Evolutionary conservation across 2,329 filamentous ascomycete genomes (phyloP).

Genomic region (Tolypocladium cylindrosporum): DNA sequence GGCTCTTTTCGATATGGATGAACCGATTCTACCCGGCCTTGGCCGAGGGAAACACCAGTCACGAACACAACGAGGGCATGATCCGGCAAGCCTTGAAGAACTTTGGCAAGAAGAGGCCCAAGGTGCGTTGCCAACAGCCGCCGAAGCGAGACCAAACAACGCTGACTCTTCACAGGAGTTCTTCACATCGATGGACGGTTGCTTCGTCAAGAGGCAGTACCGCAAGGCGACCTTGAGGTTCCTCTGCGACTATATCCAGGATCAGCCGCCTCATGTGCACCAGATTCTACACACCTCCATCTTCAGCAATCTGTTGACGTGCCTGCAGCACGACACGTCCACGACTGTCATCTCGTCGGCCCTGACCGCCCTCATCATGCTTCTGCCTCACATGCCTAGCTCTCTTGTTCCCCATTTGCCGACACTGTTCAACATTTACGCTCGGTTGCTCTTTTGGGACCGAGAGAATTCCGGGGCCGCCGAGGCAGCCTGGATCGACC

Average conservation of each 20-base stretch:
- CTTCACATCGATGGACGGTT: slow-evolving; percentile 53
- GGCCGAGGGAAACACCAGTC: slow-evolving; percentile 23
- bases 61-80: slow-evolving; percentile 38
- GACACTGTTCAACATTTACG: slow-evolving; percentile 72
- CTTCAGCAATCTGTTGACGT: slow-evolving; percentile 61
- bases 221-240: slow-evolving; percentile 57
- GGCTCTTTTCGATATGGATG: slow-evolving; percentile 48
- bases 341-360: slow-evolving; percentile 68
- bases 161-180: slow-evolving; percentile 41
- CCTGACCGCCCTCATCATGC: slow-evolving; percentile 68
- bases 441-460: slow-evolving; percentile 72
- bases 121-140: slow-evolving; percentile 17
- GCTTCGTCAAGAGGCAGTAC: slow-evolving; percentile 53
- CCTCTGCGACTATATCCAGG: slow-evolving; percentile 62
- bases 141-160: background rate
- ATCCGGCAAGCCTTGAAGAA: slow-evolving; percentile 41
- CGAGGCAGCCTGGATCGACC: slow-evolving; percentile 27
- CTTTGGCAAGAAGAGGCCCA: slow-evolving; percentile 61
- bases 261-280: slow-evolving; percentile 71
- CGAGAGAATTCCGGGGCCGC: slow-evolving; percentile 33
- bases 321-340: slow-evolving; percentile 67
- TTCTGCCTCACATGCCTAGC: slow-evolving; percentile 70
- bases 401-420: slow-evolving; percentile 60
- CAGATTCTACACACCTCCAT: slow-evolving; percentile 62
- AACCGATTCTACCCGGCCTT: slow-evolving; percentile 30